Evolutionary conservation across 345 rosid species (phyloP), one percentile per base, ranked within the genome.

Genomic region (Eutrema yunnanense): DNA sequence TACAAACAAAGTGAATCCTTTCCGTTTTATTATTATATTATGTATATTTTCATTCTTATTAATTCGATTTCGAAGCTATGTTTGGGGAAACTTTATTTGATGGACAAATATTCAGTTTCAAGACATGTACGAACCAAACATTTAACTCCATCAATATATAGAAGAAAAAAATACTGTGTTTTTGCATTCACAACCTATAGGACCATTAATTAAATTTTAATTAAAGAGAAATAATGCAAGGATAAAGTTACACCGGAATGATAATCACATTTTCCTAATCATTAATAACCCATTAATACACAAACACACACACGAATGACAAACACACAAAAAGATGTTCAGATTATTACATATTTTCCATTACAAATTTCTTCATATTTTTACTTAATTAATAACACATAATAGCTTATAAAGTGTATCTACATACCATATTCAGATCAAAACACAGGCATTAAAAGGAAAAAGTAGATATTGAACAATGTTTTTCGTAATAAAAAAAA

Each of bases 401-500:
- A 40, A 62, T 26, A 68, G 51, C 62, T 71, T 71, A 77, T 62
- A 71, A 22, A 72, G 67, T 62, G 63, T 72, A 78, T 67, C 73
- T 78, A 78, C 72, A 59, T 67, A 77, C 77, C 77, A 77, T 9
- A 60, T 67, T 41, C 60, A 73, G 49, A 60, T 72, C 69, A 59
- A 71, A 77, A 77, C 67, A 74, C 52, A 63, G 58, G 66, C 41
- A 33, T 6, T 36, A 33, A 71, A 27, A 44, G 14, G 9, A 48
- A 62, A 47, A 40, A 66, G 47, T 37, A 74, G 67, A 75, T 57
- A 49, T 12, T 59, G 72, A 58, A 65, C 76, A 71, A 57, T 71
- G 62, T 22, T 33, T 70, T 69, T 52, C 12, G 70, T 49, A 30
- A 29, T 66, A 52, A 51, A 75, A 60, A 72, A 60, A 72, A 60